These are phyloP conservation scores for Fusarium musae DNA, from an alignment of 2,329 filamentous ascomycete species.

Conservation along the genomic window DNA sequence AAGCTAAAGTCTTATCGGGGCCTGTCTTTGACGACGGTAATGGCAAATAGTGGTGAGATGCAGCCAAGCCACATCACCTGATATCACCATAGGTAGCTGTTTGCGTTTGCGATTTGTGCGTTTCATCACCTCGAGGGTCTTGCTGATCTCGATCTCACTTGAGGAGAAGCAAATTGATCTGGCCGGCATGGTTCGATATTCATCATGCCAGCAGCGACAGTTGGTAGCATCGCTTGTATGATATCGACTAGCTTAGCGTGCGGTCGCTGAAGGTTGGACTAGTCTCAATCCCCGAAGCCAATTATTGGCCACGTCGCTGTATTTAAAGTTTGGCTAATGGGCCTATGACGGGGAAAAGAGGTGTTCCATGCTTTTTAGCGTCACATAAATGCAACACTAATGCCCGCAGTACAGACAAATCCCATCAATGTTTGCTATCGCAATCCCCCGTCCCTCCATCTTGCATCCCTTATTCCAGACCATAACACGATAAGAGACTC, in stretches of 20 bases:
- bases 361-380: neutral
- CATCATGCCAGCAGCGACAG: too few relatives aligned
- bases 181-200: too few relatives aligned
- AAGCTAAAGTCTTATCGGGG: neutral
- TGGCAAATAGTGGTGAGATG: neutral
- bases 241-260: neutral
- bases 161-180: too few relatives aligned
- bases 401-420: neutral
- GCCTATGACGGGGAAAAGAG: neutral
- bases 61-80: neutral
- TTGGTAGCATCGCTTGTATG: neutral
- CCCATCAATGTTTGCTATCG: neutral
- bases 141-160: too few relatives aligned
- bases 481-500: neutral
- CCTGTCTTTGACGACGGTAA: neutral
- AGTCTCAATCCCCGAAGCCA: neutral
- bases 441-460: neutral
- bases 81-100: neutral
- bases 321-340: neutral
- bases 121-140: neutral
- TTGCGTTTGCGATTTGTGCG: neutral
- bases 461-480: too few relatives aligned
- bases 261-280: neutral
- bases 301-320: neutral
- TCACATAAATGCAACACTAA: neutral